Evolutionary conservation across 495 filamentous ascomycete genomes (phyloP).

Genomic region (Podospora tetraspora): DNA sequence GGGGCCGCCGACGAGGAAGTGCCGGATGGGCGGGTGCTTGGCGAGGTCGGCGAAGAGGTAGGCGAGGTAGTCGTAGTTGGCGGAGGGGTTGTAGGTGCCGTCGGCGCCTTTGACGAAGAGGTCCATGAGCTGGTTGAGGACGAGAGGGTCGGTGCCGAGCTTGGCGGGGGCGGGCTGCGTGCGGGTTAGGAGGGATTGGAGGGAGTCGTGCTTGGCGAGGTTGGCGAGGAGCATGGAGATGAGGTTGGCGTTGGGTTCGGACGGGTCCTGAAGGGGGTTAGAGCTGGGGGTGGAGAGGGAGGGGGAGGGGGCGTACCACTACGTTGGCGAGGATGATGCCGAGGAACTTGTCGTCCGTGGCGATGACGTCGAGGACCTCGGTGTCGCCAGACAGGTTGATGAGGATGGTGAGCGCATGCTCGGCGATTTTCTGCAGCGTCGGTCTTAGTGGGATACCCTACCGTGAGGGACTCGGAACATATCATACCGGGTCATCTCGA

Average conservation of each 20-base stretch:
- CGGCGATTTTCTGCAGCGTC: constrained; percentile 66
- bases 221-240: constrained; percentile 91
- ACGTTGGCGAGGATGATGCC: constrained; percentile 64
- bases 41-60: constrained; percentile 92
- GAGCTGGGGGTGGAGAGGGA: neutral
- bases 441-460: constrained; percentile 1
- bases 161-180: constrained; percentile 56
- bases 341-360: constrained; percentile 75
- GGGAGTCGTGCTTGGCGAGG: constrained; percentile 67
- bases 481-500: constrained; percentile 67
- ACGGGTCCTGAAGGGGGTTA: constrained; percentile 32
- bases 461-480: neutral
- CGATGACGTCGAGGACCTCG: constrained; percentile 66
- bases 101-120: constrained; percentile 89
- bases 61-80: constrained; percentile 84
- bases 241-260: constrained; percentile 70
- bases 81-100: constrained; percentile 74
- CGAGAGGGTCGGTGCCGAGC: constrained; percentile 62
- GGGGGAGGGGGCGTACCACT: constrained; percentile 56
- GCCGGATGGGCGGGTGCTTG: constrained; percentile 65
- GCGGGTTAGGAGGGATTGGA: constrained; percentile 60
- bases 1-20: constrained; percentile 61
- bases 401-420: constrained; percentile 87
- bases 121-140: constrained; percentile 87
- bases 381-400: constrained; percentile 81